Percentiles rank a stretch among this genome's conserved stretches.
phyloP scores from a whole-genome alignment of 331 rosid genomes.

The Saraca asoca region DNA sequence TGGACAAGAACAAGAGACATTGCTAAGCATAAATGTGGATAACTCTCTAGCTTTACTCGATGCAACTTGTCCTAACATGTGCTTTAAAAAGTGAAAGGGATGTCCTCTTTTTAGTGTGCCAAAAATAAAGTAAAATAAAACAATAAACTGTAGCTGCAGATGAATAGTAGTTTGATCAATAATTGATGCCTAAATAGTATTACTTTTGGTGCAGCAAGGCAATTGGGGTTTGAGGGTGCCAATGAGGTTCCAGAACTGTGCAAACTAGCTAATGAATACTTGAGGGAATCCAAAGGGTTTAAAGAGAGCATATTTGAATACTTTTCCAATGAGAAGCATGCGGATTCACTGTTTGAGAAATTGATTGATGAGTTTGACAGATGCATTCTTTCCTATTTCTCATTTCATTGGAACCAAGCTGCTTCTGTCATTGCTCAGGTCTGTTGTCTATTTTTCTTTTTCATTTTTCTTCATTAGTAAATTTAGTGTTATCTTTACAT shows the following conservation, averaged over 20 bases:
- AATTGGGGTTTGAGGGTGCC: slow-evolving; percentile 60
- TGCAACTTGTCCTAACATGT: too few relatives aligned
- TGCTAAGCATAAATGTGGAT: too few relatives aligned
- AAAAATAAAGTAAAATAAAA: too few relatives aligned
- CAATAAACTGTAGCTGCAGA: too few relatives aligned
- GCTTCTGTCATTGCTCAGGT: slow-evolving; percentile 64
- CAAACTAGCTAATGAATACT: slow-evolving; percentile 55
- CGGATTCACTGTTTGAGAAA: slow-evolving; percentile 42
- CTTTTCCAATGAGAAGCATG: slow-evolving; percentile 43
- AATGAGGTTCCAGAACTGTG: slow-evolving; percentile 58
- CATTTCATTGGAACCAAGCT: slow-evolving; percentile 82
- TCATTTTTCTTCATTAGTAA: background rate
- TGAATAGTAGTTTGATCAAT: background rate
- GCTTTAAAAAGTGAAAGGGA: too few relatives aligned
- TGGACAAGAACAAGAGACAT: too few relatives aligned
- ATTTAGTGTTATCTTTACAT: too few relatives aligned
- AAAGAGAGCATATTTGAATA: slow-evolving; percentile 56
- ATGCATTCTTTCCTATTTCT: slow-evolving; percentile 74
- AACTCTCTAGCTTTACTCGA: too few relatives aligned
- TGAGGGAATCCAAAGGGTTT: slow-evolving; percentile 54
- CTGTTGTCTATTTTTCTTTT: background rate
- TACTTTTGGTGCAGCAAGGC: slow-evolving; percentile 57
- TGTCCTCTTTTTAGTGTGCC: too few relatives aligned
- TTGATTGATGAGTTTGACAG: slow-evolving; percentile 64
- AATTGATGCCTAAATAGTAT: background rate